phyloP scores from a whole-genome alignment of 768 basidiomycete species.

The Brasilioporus rufonigricans region DNA sequence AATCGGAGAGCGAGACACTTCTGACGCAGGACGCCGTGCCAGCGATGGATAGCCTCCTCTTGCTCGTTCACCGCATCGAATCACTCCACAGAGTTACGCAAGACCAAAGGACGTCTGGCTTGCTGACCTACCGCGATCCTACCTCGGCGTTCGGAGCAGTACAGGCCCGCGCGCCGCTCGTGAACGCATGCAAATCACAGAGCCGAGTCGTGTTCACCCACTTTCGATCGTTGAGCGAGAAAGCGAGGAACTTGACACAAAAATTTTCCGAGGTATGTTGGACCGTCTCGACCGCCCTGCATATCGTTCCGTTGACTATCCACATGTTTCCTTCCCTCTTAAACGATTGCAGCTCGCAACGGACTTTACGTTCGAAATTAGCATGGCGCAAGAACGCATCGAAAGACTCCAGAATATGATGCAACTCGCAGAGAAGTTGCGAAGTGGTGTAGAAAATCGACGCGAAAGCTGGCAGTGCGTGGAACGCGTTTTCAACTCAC shows the following conservation, averaged over 20 bases:
- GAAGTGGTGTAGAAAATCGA: background rate
- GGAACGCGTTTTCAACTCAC: background rate
- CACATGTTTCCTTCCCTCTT: background rate
- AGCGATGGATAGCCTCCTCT: slow-evolving; percentile 7
- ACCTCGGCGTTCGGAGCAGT: slow-evolving; percentile 2
- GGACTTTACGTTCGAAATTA: slow-evolving; percentile 10
- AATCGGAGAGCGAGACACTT: slow-evolving; percentile 3
- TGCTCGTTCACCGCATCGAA: slow-evolving; percentile 5
- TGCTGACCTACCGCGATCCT: background rate
- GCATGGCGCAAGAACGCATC: background rate
- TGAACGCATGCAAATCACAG: slow-evolving; percentile 6
- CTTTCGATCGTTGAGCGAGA: slow-evolving; percentile 7
- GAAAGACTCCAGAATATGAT: background rate
- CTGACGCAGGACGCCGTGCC: background rate
- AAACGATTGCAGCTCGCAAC: slow-evolving; percentile 6
- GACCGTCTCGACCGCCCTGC: too few species aligned
- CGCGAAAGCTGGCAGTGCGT: slow-evolving; percentile 10
- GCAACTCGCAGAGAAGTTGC: background rate
- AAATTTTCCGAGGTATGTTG: slow-evolving; percentile 5
- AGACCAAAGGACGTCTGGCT: background rate
- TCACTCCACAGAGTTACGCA: slow-evolving; percentile 4
- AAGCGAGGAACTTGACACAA: slow-evolving; percentile 8
- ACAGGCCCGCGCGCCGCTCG: background rate
- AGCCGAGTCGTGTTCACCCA: slow-evolving; percentile 3
- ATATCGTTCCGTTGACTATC: too few species aligned